Conservation (phyloP, 768 basidiomycete genomes). For the Auricularia sp. region DNA sequence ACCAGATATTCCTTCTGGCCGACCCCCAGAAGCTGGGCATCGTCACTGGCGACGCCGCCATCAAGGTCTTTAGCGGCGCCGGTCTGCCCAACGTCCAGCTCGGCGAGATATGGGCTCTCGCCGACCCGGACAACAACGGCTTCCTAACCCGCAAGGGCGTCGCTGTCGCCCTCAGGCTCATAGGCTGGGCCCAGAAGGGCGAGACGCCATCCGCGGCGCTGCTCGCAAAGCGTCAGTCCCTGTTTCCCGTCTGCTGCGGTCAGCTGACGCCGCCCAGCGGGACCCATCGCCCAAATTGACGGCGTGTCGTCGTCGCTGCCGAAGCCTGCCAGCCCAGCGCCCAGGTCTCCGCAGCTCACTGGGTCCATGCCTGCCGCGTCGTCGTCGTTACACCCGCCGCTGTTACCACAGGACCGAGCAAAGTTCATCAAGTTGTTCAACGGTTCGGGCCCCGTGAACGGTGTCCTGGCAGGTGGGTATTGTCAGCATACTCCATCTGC, state of each 20-base stretch:
- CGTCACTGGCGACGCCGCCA: conserved; percentile 84
- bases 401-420: conserved; percentile 70
- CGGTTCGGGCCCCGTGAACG: conserved; percentile 59
- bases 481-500: too few relatives aligned
- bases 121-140: conserved; percentile 90
- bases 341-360: conserved; percentile 41
- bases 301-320: conserved; percentile 44
- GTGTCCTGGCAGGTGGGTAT: conserved; percentile 62
- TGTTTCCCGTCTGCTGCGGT: conserved; percentile 2
- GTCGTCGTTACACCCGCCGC: conserved; percentile 40
- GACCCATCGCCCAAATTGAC: conserved; percentile 73
- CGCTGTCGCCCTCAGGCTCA: conserved; percentile 78
- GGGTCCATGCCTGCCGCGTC: conserved; percentile 27
- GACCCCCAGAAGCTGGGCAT: conserved; percentile 76
- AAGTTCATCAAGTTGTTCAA: conserved; percentile 79
- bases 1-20: conserved; percentile 60
- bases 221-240: conserved; percentile 57
- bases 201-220: conserved; percentile 55
- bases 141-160: conserved; percentile 84
- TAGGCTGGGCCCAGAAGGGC: conserved; percentile 87
- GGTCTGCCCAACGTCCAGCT: conserved; percentile 68
- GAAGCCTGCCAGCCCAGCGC: conserved; percentile 44
- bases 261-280: conserved; percentile 42
- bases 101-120: conserved; percentile 88
- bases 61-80: conserved; percentile 76